Conservation (phyloP, 768 basidiomycete genomes). For the Lactarius akahatsu region DNA sequence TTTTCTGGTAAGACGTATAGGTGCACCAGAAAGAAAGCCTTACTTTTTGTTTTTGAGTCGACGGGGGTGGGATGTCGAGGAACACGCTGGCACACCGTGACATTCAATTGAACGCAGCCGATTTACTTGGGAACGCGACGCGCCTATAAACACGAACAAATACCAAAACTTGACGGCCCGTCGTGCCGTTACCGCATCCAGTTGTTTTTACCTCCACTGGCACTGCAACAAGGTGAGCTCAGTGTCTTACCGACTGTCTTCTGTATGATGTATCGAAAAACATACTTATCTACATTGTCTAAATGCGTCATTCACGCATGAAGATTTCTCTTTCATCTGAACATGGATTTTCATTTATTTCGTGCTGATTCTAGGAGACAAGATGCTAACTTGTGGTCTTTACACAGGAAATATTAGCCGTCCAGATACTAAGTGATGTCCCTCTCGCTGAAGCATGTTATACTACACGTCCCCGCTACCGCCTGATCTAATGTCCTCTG, state of each 20-base stretch:
- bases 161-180: background rate
- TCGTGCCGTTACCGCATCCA: background rate
- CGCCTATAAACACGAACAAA: conserved; percentile 21
- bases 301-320: conserved; percentile 55
- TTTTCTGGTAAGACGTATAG: background rate
- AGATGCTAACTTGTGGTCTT: conserved; percentile 4
- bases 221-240: conserved; percentile 25
- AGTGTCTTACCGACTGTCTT: conserved; percentile 1
- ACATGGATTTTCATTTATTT: conserved; percentile 8
- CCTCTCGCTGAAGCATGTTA: conserved; percentile 18
- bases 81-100: background rate
- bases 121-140: background rate
- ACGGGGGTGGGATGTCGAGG: conserved; percentile 5
- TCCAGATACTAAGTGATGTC: conserved; percentile 19
- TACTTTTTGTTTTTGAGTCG: conserved; percentile 7
- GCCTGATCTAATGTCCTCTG: conserved; percentile 18
- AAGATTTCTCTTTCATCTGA: conserved; percentile 42
- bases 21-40: background rate
- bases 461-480: conserved; percentile 7
- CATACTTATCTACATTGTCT: conserved; percentile 91
- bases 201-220: background rate
- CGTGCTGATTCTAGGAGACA: background rate
- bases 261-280: conserved; percentile 51
- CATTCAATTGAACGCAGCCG: conserved; percentile 3
- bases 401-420: conserved; percentile 8